Evolutionary conservation across 768 basidiomycete species (phyloP), one percentile per base, ranked within the genome.

Genomic region (Austroboletus festivus): DNA sequence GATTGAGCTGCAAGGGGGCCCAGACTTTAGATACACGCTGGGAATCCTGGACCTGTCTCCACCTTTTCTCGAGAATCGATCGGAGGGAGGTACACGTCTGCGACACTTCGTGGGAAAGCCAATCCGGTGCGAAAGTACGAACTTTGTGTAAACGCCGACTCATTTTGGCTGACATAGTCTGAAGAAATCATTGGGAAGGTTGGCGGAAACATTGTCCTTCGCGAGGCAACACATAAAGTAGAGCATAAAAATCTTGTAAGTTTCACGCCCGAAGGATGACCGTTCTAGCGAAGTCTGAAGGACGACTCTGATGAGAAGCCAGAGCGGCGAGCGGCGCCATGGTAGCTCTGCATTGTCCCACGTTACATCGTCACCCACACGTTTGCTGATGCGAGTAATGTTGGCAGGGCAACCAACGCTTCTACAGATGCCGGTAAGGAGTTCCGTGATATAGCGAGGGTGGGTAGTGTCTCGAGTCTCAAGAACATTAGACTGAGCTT

Each of bases 281-380:
- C 49, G 49, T 23, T 44, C 44, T 24, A 69, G 57, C 0, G 70
- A 64, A 0, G 65, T 72, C 54, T 76, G 74, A 22, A 76, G 48
- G 1, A 69, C 65, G 1, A 79, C 72, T 8, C 77, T 72, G 34
- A 76, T 57, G 19, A 76, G 54, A 9, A 78, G 70, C 77, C 78
- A 80, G 10, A 76, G 59, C 0, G 74, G 61, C 9, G 75, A 74
- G 34, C 78, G 64, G 21, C 79, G 59, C 78, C 78, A 79, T 70
- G 77, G 35, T 10, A 64, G 63, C 10, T 49, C 38, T 2, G 70
- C 58, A 11, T 62, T 44, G 3, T 79, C 12, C 31, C 31, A 33
- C 31, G 13, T 71, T 39, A 37, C 18, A 19, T 37, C 35, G 13
- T 79, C 76, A 11, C 62, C 65, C 2, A 78, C 67, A 12, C 73